A percentile compares a stretch with the other conserved stretches of the same genome.
Conservation (phyloP, 192 early-diverging fungal genomes). For the Rhizophagus sp. region DNA sequence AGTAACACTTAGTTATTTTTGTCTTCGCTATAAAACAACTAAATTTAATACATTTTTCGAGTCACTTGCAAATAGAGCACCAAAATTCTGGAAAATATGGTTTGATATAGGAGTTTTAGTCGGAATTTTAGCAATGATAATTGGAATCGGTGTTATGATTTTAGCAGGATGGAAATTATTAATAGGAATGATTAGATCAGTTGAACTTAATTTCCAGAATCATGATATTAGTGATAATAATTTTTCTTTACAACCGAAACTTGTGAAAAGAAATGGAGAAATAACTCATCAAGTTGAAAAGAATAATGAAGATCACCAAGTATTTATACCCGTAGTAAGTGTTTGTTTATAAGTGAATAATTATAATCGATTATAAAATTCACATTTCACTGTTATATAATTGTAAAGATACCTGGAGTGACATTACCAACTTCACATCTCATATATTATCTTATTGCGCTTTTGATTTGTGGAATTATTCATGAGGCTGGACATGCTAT, state of each 20-base stretch:
- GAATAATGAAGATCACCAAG: conserved; percentile 36
- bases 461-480: conserved; percentile 62
- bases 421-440: conserved; percentile 69
- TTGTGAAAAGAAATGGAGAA: conserved; percentile 16
- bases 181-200: not conserved
- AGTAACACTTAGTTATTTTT: conserved; percentile 34
- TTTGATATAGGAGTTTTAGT: conserved; percentile 54
- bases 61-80: conserved; percentile 36
- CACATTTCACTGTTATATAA: not conserved
- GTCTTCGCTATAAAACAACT: conserved; percentile 52
- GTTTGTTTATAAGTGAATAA: not conserved
- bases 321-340: conserved; percentile 67
- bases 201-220: not conserved
- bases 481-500: conserved; percentile 79
- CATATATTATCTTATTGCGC: conserved; percentile 64
- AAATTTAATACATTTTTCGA: conserved; percentile 47
- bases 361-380: not conserved
- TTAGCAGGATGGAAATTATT: conserved; percentile 48
- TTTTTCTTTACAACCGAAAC: conserved; percentile 10
- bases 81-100: conserved; percentile 60
- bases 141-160: conserved; percentile 49
- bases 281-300: conserved; percentile 27
- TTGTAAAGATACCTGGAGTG: conserved; percentile 69
- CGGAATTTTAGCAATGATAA: conserved; percentile 47
- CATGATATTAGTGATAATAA: not conserved